Evolutionary conservation across 768 basidiomycete genomes (phyloP).

Genomic region (Phaeotremella skinneri): DNA sequence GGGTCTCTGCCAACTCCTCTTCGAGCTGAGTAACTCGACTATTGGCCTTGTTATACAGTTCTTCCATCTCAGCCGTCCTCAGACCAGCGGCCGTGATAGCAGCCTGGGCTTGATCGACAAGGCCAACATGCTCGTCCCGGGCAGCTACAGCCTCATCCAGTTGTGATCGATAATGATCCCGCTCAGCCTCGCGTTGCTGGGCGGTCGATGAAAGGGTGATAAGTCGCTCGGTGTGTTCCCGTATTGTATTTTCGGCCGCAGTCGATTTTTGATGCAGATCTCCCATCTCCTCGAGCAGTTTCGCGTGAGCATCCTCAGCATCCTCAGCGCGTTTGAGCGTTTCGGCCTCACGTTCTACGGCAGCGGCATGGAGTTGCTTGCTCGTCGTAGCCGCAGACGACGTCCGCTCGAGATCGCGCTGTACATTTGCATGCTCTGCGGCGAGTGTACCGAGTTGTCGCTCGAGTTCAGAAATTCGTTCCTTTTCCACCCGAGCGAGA

Average conservation of each 20-base stretch:
- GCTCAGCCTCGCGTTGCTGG: conserved; percentile 78
- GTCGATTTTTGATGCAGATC: conserved; percentile 68
- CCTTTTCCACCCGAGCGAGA: conserved; percentile 68
- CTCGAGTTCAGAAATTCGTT: conserved; percentile 72
- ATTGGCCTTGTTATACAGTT: conserved; percentile 67
- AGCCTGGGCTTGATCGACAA: conserved; percentile 77
- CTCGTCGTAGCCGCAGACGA: conserved; percentile 71
- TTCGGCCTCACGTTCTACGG: conserved; percentile 73
- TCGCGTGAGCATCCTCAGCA: conserved; percentile 66
- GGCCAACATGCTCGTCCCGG: conserved; percentile 79
- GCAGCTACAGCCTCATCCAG: conserved; percentile 68
- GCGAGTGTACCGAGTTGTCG: conserved; percentile 66
- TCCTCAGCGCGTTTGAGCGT: conserved; percentile 72
- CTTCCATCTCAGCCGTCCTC: conserved; percentile 75
- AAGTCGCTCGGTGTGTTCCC: conserved; percentile 73
- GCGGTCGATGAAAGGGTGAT: conserved; percentile 69
- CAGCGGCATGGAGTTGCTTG: conserved; percentile 65
- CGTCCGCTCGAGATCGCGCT: conserved; percentile 70
- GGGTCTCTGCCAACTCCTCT: conserved; percentile 71
- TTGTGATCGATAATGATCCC: conserved; percentile 62
- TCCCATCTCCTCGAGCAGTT: conserved; percentile 63
- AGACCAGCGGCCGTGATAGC: conserved; percentile 73
- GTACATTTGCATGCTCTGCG: conserved; percentile 56
- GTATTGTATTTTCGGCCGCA: conserved; percentile 62
- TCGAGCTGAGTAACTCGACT: conserved; percentile 71